Evolutionary conservation across 805 yeast genomes (phyloP).

Genomic region (Metschnikowia gelsemii): DNA sequence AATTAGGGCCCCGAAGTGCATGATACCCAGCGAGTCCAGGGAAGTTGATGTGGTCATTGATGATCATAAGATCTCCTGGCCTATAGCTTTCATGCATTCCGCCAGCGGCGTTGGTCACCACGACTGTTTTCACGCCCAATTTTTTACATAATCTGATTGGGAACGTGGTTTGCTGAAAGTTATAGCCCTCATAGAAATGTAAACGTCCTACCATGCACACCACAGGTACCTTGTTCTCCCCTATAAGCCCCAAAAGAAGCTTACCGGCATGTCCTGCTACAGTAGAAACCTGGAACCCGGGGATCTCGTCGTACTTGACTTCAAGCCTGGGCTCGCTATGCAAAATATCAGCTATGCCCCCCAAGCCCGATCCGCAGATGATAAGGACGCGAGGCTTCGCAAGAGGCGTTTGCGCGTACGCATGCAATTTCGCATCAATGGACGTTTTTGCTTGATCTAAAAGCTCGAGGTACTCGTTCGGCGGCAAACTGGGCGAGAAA

Average conservation of each 20-base stretch:
- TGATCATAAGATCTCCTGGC: slow-evolving; percentile 90
- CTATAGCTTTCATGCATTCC: slow-evolving; percentile 66
- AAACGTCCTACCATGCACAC: slow-evolving; percentile 92
- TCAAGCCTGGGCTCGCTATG: slow-evolving; percentile 42
- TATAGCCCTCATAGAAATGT: slow-evolving; percentile 90
- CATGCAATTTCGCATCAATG: slow-evolving; percentile 17
- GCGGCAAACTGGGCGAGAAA: slow-evolving; percentile 14
- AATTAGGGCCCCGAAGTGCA: slow-evolving; percentile 85
- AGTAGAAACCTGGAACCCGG: slow-evolving; percentile 78
- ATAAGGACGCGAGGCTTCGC: slow-evolving; percentile 63
- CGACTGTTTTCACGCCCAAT: slow-evolving; percentile 58
- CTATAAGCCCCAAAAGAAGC: slow-evolving; percentile 75
- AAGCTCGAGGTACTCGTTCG: slow-evolving; percentile 22
- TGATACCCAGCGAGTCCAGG: slow-evolving; percentile 91
- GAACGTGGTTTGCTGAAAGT: slow-evolving; percentile 76
- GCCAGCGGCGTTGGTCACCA: slow-evolving; percentile 97
- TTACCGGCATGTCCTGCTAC: slow-evolving; percentile 90
- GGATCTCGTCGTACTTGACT: slow-evolving; percentile 66
- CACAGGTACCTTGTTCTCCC: slow-evolving; percentile 68
- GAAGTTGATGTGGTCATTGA: slow-evolving; percentile 83
- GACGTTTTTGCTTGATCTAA: slow-evolving; percentile 23
- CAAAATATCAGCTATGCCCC: slow-evolving; percentile 69
- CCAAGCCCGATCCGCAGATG: slow-evolving; percentile 93
- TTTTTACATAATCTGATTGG: slow-evolving; percentile 75
- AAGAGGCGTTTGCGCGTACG: slow-evolving; percentile 16